Evolutionary conservation across 345 rosid genomes (phyloP).

Genomic region (Moricandia moricandioides): DNA sequence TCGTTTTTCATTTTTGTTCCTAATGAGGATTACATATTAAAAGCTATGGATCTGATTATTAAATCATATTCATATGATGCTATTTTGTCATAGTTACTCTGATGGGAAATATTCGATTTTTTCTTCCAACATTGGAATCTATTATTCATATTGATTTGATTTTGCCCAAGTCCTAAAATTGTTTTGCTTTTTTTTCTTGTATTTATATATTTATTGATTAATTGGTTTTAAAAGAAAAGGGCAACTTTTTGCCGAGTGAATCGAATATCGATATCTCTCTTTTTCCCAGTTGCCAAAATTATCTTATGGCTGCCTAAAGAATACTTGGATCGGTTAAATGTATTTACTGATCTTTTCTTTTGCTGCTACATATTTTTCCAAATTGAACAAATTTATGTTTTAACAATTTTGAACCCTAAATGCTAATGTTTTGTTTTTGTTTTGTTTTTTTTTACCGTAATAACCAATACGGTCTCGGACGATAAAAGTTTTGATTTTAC

Average conservation of each 20-base stretch:
- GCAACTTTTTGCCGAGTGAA: constrained; percentile 44
- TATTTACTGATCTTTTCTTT: constrained; percentile 3
- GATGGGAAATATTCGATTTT: constrained; percentile 16
- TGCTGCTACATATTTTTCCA: constrained; percentile 14
- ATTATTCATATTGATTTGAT: too few species aligned
- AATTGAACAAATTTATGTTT: background rate
- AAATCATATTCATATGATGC: constrained; percentile 30
- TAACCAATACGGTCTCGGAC: too few species aligned
- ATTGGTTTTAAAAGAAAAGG: background rate
- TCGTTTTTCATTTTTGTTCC: background rate
- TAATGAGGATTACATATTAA: constrained; percentile 24
- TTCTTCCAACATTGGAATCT: background rate
- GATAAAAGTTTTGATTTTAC: too few species aligned
- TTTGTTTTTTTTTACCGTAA: too few species aligned
- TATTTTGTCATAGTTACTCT: constrained; percentile 41
- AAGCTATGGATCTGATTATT: constrained; percentile 31
- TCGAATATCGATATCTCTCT: constrained; percentile 35
- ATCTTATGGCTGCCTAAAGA: constrained; percentile 1
- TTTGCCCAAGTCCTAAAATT: too few species aligned
- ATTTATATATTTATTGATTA: background rate
- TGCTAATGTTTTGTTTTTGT: background rate
- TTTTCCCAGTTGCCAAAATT: constrained; percentile 39
- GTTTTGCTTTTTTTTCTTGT: too few species aligned
- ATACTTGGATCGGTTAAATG: background rate
- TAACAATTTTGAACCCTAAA: background rate